These are phyloP conservation scores for Guadua angustifolia DNA, from an alignment of 176 grass and related monocot genomes.

Conservation along the genomic window DNA sequence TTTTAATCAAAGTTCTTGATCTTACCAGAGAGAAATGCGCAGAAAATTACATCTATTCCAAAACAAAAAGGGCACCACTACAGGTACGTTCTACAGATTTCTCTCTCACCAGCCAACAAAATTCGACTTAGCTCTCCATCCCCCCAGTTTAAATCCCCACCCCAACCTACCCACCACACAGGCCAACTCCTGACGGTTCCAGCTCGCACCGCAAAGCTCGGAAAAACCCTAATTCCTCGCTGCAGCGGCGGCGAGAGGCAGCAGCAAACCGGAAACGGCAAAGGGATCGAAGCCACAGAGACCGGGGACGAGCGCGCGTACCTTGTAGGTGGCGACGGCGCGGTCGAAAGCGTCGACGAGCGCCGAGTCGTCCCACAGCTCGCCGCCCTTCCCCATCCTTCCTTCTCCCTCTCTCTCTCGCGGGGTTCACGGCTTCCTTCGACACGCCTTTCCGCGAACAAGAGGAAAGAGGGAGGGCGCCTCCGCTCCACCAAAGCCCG, in stretches of 20 bases:
- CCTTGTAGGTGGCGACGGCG: constrained; percentile 72
- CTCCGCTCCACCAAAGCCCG: not conserved
- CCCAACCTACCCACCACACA: not conserved
- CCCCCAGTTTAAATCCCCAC: not conserved
- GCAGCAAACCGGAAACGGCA: not conserved
- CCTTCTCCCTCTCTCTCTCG: not conserved
- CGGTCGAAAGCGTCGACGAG: constrained; percentile 80
- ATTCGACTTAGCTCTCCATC: not conserved
- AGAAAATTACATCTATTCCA: not conserved
- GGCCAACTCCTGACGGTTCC: not conserved
- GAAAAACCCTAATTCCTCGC: constrained; percentile 47
- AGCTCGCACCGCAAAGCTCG: not conserved
- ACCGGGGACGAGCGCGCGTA: not conserved
- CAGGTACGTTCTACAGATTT: not conserved
- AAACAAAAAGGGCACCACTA: not conserved
- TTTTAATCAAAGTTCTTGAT: not conserved
- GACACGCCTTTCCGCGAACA: not conserved
- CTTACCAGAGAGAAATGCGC: not conserved
- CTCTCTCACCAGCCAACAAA: not conserved
- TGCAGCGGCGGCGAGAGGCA: not conserved
- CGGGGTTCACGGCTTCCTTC: not conserved
- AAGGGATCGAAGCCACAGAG: not conserved
- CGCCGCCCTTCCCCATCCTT: constrained; percentile 68
- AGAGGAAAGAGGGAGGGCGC: not conserved
- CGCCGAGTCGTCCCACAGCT: constrained; percentile 83